phyloP scores from a whole-genome alignment of 179 eudicot genomes.

The Pouteria campechiana region DNA sequence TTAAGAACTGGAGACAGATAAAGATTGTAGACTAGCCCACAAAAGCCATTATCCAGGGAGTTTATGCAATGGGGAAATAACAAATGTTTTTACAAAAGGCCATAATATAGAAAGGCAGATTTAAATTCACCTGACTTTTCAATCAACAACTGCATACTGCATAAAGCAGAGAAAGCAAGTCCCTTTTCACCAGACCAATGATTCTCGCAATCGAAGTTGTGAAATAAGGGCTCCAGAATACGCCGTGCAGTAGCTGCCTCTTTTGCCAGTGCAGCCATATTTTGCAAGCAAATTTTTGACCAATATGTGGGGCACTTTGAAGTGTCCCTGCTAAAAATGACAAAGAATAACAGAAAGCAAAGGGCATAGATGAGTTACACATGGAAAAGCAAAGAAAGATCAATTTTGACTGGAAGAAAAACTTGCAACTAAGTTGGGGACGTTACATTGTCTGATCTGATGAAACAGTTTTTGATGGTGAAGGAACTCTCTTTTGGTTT shows the following conservation, averaged over 20 bases:
- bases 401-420: too few species aligned
- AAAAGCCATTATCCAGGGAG: too few species aligned
- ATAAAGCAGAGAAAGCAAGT: conserved; percentile 61
- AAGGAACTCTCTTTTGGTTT: too few species aligned
- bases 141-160: conserved; percentile 50
- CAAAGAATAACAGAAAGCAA: conserved; percentile 4
- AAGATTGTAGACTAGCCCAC: too few species aligned
- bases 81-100: too few species aligned
- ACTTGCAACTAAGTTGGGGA: neutral
- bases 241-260: conserved; percentile 88
- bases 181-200: conserved; percentile 73
- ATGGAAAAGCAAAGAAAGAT: neutral
- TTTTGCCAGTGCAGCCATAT: conserved; percentile 73
- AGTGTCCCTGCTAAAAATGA: conserved; percentile 47
- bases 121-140: conserved; percentile 88
- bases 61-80: too few species aligned
- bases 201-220: conserved; percentile 61
- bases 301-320: conserved; percentile 71
- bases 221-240: conserved; percentile 81
- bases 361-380: neutral
- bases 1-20: too few species aligned
- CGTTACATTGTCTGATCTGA: conserved; percentile 39
- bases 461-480: too few species aligned
- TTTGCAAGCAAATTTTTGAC: conserved; percentile 74
- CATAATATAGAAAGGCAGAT: too few species aligned